Percentiles rank a stretch among this genome's conserved stretches.
Conservation (phyloP, 139 green algal genomes). For the Bryopsis sp. region DNA sequence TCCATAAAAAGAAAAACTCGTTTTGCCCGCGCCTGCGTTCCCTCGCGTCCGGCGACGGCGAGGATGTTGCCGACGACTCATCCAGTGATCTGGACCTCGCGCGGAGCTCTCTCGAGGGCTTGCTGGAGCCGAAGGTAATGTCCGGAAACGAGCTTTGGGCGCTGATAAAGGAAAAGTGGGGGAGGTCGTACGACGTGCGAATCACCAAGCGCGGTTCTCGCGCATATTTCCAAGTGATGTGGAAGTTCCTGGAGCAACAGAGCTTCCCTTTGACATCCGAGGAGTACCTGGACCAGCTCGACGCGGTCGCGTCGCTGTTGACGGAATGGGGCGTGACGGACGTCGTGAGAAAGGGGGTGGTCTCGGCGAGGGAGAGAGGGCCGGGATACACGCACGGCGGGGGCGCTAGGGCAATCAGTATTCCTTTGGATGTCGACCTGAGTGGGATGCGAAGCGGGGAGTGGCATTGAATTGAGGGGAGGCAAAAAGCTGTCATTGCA, state of each 20-base stretch:
- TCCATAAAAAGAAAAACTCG: too few relatives aligned
- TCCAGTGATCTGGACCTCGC: not conserved
- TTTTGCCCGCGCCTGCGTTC: too few relatives aligned
- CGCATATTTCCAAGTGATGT: constrained; percentile 31
- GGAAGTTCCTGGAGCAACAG: constrained; percentile 43
- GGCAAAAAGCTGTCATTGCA: not conserved
- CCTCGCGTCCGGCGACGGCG: too few relatives aligned
- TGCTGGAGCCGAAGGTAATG: not conserved
- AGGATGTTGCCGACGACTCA: too few relatives aligned
- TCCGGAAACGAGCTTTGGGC: not conserved
- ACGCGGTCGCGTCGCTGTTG: constrained; percentile 37
- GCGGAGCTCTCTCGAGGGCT: not conserved
- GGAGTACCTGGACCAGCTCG: constrained; percentile 44
- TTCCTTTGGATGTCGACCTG: constrained; percentile 28
- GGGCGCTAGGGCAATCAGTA: constrained; percentile 22
- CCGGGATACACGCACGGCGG: constrained; percentile 30
- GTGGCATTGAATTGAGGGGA: too few relatives aligned
- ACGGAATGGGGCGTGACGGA: constrained; percentile 33
- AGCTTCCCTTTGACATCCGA: constrained; percentile 40
- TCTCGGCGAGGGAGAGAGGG: constrained; percentile 6
- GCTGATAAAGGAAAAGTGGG: constrained; percentile 25
- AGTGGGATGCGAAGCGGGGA: not conserved
- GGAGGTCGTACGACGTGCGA: constrained; percentile 24
- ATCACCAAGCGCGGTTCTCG: constrained; percentile 11
- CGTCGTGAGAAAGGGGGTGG: constrained; percentile 31